Evolutionary conservation across 2,329 filamentous ascomycete species (phyloP), one percentile per base, ranked within the genome.

Genomic region (Colletotrichum godetiae): DNA sequence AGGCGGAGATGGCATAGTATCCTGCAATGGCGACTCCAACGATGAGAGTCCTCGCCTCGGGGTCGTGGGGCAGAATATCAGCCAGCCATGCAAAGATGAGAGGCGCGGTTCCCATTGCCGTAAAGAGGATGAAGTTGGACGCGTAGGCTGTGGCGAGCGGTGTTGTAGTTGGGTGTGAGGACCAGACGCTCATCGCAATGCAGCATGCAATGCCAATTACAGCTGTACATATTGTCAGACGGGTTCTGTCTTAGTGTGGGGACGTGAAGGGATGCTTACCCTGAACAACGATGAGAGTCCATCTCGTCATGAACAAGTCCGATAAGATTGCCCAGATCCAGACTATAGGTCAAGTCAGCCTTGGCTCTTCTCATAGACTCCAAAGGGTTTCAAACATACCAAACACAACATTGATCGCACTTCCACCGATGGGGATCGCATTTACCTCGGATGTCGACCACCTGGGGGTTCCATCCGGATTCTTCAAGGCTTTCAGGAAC

Each of bases 171-270:
- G 87, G 86, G 33, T 86, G 81, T 1, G 82, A 77, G 0, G 87
- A 88, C 87, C 87, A 89, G n/a, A 88, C 78, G 27, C 82, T 87
- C 86, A 89, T 88, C n/a, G 85, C 85, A 35, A 88, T 86, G 67
- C 82, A 84, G 1, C 85, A 84, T 3, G 88, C 79, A 3, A 88
- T 78, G 1, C 84, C 86, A 61, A 89, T 87, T 2, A 84, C 63
- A 22, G 80, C 84, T 78, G 13, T 19, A 10, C 4, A 19, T 4
- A 12, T 15, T 24, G 29, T 74, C 12, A 70, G 37, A 22, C 33
- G 46, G 4, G 10, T 5, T 33, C 12, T 5, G 8, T 53, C 19
- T 5, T 53, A 13, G 27, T 24, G 3, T 12, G 37, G 11, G 15
- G 5, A 27, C 49, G 33, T 73, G 13, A 67, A 15, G 19, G 15